Conservation (phyloP, 768 basidiomycete genomes). For the Phylloporus sp. region DNA sequence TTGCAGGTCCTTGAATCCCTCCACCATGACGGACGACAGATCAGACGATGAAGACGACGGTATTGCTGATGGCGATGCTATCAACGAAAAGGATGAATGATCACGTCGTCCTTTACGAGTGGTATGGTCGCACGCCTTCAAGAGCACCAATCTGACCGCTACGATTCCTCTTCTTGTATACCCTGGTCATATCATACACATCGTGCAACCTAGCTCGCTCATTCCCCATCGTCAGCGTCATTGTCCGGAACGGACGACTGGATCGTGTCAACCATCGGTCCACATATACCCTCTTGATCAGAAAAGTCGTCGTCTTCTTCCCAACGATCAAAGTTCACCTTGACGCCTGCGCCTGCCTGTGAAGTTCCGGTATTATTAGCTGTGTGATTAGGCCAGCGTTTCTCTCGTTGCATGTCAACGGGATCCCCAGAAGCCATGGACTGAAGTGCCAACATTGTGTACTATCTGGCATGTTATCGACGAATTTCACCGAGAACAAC, state of each 20-base stretch:
- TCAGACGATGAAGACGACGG: slow-evolving; percentile 73
- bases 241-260: slow-evolving; percentile 1
- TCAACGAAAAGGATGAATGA: slow-evolving; percentile 31
- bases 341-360: slow-evolving; percentile 31
- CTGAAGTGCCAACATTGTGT: slow-evolving; percentile 60
- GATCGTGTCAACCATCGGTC: slow-evolving; percentile 19
- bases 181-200: slow-evolving; percentile 3
- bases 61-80: slow-evolving; percentile 26
- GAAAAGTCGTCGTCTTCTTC: slow-evolving; percentile 51
- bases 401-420: slow-evolving; percentile 70
- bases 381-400: slow-evolving; percentile 71
- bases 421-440: slow-evolving; percentile 71
- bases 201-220: background rate
- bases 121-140: background rate
- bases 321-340: slow-evolving; percentile 55
- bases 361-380: slow-evolving; percentile 13
- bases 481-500: background rate
- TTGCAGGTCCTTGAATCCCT: slow-evolving; percentile 48
- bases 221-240: slow-evolving; percentile 2
- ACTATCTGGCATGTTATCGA: slow-evolving; percentile 39
- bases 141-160: slow-evolving; percentile 1
- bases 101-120: background rate
- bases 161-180: slow-evolving; percentile 6
- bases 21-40: slow-evolving; percentile 58
- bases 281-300: slow-evolving; percentile 40